Evolutionary conservation across 2,329 filamentous ascomycete species (phyloP), one percentile per base, ranked within the genome.

Genomic region (Plectosphaerella sp.): DNA sequence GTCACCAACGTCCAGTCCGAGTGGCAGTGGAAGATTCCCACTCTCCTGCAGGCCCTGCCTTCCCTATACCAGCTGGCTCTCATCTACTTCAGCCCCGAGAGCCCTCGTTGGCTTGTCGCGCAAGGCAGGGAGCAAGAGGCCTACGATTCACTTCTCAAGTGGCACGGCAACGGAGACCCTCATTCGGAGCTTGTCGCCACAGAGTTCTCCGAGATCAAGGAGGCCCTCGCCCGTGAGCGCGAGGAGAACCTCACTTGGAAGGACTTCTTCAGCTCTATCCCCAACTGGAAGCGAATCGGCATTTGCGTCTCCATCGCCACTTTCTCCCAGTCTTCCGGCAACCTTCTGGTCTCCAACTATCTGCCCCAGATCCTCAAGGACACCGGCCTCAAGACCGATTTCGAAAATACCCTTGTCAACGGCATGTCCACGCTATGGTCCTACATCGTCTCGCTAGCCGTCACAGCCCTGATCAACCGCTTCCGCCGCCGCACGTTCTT

Each of bases 21-120:
- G 8, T 81, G 77, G 79, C 71, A 72, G 1, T 78, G 75, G 79
- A 68, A 76, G 45, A 67, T 81, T 16, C 81, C 80, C 0, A 76
- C 76, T 2, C 66, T 82, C 3, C 61, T 79, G 2, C 80, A 84
- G 61, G 71, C 75, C 36, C 52, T 75, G 3, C 75, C 73, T 67
- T 61, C 74, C 0, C 57, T 60, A 0, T 66, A 67, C 37, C 67
- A 78, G 54, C 67, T 80, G 10, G 47, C 63, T 14, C 71, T 75
- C 50, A 66, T 77, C 52, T 73, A 67, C 57, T 75, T 80, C 50
- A 72, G 82, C 7, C 82, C 82, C 0, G 83, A 86, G 54, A 81
- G 75, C 1, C 83, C 83, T 2, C 74, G 83, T 37, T 85, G 76
- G 74, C 64, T 84, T 20, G 70, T 84, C 42, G 72, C 74, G 24